phyloP scores from a whole-genome alignment of 495 filamentous ascomycete genomes.

The Pyronema omphalodes region DNA sequence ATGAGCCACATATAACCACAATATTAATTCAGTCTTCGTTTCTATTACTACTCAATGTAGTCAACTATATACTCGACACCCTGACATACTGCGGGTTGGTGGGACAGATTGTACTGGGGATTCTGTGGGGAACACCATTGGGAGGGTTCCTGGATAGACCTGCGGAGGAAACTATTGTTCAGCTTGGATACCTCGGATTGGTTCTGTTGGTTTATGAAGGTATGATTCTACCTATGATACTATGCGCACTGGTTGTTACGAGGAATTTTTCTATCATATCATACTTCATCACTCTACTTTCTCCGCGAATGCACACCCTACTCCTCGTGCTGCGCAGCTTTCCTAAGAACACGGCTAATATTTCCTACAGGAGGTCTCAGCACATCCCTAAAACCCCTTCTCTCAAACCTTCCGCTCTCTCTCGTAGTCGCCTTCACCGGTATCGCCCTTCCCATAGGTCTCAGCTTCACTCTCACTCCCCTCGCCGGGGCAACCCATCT shows the following conservation, averaged over 20 bases:
- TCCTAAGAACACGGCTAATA: no score
- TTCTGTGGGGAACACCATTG: slow-evolving; percentile 48
- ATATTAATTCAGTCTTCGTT: slow-evolving; percentile 47
- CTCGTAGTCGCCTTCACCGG: slow-evolving; percentile 44
- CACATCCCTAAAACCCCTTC: slow-evolving; percentile 40
- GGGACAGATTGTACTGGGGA: slow-evolving; percentile 55
- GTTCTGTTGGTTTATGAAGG: slow-evolving; percentile 60
- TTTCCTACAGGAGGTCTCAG: slow-evolving; percentile 39
- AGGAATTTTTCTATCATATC: neutral
- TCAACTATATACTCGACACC: slow-evolving; percentile 39
- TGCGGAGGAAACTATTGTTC: slow-evolving; percentile 39
- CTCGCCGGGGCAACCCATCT: slow-evolving; percentile 28
- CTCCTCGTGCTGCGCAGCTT: neutral
- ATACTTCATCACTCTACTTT: neutral
- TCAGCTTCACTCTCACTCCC: slow-evolving; percentile 42
- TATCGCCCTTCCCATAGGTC: slow-evolving; percentile 42
- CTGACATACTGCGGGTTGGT: slow-evolving; percentile 53
- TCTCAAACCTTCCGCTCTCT: slow-evolving; percentile 42
- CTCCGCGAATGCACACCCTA: neutral
- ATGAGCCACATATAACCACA: slow-evolving; percentile 38
- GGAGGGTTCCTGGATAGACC: slow-evolving; percentile 32
- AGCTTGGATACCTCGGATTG: slow-evolving; percentile 60
- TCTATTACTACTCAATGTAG: slow-evolving; percentile 43
- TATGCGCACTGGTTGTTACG: neutral
- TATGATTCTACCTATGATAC: slow-evolving; percentile 1